Evolutionary conservation across 306 rosid genomes (phyloP).

Genomic region (Acacia confusa): DNA sequence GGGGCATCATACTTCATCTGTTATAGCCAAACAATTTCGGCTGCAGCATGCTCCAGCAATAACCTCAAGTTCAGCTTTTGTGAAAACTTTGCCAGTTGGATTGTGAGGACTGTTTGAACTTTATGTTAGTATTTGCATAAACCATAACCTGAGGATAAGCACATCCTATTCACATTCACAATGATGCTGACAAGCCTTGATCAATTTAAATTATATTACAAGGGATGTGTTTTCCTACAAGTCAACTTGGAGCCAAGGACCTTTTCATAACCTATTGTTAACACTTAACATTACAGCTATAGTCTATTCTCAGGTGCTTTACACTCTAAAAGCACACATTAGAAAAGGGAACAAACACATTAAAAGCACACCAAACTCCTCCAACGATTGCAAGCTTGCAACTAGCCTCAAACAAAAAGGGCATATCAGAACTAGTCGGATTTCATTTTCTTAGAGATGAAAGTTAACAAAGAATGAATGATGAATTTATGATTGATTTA

Average conservation of each 20-base stretch:
- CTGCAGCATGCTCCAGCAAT: conserved; percentile 69
- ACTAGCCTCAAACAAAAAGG: not conserved
- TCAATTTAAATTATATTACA: not conserved
- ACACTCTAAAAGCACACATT: conserved; percentile 2
- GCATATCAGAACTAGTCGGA: not conserved
- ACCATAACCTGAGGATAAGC: conserved; percentile 30
- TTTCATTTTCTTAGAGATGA: not conserved
- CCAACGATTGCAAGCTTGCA: not conserved
- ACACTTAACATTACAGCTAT: not conserved
- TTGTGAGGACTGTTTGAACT: conserved; percentile 78
- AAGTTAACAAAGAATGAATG: not conserved
- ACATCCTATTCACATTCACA: conserved; percentile 13
- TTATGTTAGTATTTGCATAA: conserved; percentile 35
- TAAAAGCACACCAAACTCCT: conserved; percentile 15
- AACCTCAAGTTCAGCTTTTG: conserved; percentile 68
- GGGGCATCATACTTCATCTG: conserved; percentile 76
- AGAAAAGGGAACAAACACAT: not conserved
- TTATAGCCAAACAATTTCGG: conserved; percentile 65
- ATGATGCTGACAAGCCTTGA: not conserved
- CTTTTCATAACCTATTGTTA: not conserved
- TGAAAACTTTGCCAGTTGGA: conserved; percentile 94
- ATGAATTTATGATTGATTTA: not conserved
- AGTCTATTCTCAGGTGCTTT: conserved; percentile 1
- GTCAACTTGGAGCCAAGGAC: not conserved
- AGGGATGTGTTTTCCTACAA: not conserved